phyloP scores from a whole-genome alignment of 495 filamentous ascomycete genomes.

The Tuber indicum region DNA sequence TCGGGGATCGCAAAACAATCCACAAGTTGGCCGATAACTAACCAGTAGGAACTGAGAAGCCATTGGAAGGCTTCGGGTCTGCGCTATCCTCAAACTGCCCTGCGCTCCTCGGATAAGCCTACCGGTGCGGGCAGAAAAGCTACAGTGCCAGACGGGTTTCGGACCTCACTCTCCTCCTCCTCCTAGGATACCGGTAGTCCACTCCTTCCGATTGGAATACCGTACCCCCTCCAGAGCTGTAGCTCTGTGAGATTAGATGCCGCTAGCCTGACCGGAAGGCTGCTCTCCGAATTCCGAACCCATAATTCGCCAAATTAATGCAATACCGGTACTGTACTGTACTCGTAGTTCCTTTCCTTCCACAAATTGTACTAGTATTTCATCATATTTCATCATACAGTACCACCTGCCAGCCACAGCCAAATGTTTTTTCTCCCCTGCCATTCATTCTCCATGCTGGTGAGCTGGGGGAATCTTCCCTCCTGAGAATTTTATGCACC shows the following conservation, averaged over 20 bases:
- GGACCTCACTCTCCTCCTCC: no score
- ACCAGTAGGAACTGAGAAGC: not conserved
- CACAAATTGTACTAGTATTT: not conserved
- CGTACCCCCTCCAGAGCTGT: not conserved
- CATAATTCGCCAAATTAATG: not conserved
- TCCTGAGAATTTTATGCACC: not conserved
- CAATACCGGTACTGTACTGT: not conserved
- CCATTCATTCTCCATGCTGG: not conserved
- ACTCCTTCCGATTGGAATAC: not conserved
- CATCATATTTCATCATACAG: no score
- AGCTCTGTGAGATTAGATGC: not conserved
- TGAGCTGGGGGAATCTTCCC: not conserved
- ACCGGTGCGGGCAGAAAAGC: not conserved
- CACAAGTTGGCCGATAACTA: not conserved
- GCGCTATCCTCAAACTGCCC: not conserved
- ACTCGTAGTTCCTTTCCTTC: not conserved
- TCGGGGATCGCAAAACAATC: not conserved
- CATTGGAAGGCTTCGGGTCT: not conserved
- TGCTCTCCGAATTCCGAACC: not conserved
- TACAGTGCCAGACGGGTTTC: not conserved
- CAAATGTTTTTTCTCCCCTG: not conserved
- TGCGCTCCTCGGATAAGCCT: not conserved
- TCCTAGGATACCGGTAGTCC: no score
- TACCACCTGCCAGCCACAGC: not conserved
- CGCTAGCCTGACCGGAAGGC: not conserved